phyloP scores from a whole-genome alignment of 352 stramenopile genomes.

The Phytophthora boehmeriae region DNA sequence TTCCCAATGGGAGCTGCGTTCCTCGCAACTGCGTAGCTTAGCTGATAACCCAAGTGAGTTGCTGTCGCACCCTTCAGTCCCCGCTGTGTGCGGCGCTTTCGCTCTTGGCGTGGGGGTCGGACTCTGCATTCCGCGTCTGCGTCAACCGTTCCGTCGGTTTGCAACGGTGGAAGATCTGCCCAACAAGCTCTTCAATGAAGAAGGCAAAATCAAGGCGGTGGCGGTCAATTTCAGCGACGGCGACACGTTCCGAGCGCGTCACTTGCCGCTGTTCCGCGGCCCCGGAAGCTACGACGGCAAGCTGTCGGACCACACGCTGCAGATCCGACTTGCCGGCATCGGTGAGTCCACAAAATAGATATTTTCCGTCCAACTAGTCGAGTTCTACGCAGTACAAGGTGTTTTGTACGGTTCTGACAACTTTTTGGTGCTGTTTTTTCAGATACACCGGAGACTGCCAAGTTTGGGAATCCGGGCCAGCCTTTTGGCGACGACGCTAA shows the following conservation, averaged over 20 bases:
- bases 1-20: slow-evolving; percentile 25
- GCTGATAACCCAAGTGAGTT: slow-evolving; percentile 26
- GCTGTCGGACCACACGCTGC: slow-evolving; percentile 79
- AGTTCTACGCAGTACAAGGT: not conserved
- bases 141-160: slow-evolving; percentile 72
- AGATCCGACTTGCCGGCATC: slow-evolving; percentile 85
- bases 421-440: slow-evolving; percentile 4
- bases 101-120: slow-evolving; percentile 58
- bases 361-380: no score
- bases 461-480: slow-evolving; percentile 82
- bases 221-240: slow-evolving; percentile 76
- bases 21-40: slow-evolving; percentile 17
- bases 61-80: slow-evolving; percentile 40
- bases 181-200: slow-evolving; percentile 66
- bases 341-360: slow-evolving; percentile 26
- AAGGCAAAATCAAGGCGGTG: slow-evolving; percentile 54
- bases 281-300: slow-evolving; percentile 57
- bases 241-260: slow-evolving; percentile 82
- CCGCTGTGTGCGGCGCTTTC: slow-evolving; percentile 57
- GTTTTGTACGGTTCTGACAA: not conserved
- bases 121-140: slow-evolving; percentile 57
- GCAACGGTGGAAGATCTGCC: slow-evolving; percentile 84
- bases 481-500: slow-evolving; percentile 84
- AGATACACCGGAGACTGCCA: slow-evolving; percentile 87
- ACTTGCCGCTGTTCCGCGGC: slow-evolving; percentile 59